These are phyloP conservation scores for Exserohilum rostratum DNA, from an alignment of 2,329 filamentous ascomycete species.

Conservation along the genomic window DNA sequence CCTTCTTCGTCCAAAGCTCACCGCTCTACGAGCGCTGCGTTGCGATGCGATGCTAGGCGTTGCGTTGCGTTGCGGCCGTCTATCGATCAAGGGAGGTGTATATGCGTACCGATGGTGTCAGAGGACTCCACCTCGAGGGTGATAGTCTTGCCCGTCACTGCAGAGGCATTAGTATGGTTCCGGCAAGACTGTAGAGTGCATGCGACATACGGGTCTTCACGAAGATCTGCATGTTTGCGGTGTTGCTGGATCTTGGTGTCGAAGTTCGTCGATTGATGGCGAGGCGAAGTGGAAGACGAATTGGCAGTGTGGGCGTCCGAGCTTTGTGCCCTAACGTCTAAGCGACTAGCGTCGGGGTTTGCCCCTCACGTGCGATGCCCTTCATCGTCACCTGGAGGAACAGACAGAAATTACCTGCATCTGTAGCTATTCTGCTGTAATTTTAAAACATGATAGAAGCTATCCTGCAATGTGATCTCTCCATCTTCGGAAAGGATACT, in stretches of 20 bases:
- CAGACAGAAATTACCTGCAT: neutral
- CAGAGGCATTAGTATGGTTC: slow-evolving; percentile 17
- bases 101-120: slow-evolving; percentile 76
- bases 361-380: slow-evolving; percentile 18
- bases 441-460: no score
- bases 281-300: slow-evolving; percentile 21
- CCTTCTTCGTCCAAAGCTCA: neutral
- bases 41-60: slow-evolving; percentile 16
- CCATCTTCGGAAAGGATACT: no score
- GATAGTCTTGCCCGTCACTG: slow-evolving; percentile 94
- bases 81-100: slow-evolving; percentile 14
- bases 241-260: slow-evolving; percentile 37
- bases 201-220: slow-evolving; percentile 83
- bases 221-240: slow-evolving; percentile 65
- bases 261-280: slow-evolving; percentile 30
- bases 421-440: no score
- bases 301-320: slow-evolving; percentile 27
- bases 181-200: neutral
- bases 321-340: slow-evolving; percentile 19
- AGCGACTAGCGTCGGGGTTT: slow-evolving; percentile 3
- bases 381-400: neutral
- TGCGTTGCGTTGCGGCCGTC: slow-evolving; percentile 15
- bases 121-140: slow-evolving; percentile 82
- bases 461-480: no score
- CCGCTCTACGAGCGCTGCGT: slow-evolving; percentile 11